A percentile compares a stretch with the other conserved stretches of the same genome.
Evolutionary conservation across 768 basidiomycete species (phyloP).

Genomic region (Termitomyces sp.): DNA sequence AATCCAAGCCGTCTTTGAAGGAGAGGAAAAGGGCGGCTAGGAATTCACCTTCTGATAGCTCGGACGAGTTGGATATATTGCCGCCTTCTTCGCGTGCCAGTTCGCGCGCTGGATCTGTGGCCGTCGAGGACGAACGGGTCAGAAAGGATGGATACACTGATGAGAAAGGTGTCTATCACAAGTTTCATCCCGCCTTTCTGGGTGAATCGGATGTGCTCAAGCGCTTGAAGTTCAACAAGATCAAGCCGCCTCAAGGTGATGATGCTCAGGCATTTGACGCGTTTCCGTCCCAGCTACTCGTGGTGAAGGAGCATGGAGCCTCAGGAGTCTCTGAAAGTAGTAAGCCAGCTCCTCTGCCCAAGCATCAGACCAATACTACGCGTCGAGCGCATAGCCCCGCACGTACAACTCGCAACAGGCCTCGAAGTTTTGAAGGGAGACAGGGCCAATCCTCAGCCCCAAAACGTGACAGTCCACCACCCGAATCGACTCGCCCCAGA

Average conservation of each 20-base stretch:
- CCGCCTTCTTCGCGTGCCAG: slow-evolving; percentile 14
- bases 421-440: background rate
- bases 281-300: background rate
- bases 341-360: background rate
- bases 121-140: slow-evolving; percentile 9
- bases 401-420: background rate
- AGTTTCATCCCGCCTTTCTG: background rate
- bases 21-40: background rate
- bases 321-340: background rate
- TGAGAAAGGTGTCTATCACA: background rate
- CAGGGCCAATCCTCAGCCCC: background rate
- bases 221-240: slow-evolving; percentile 32
- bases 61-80: slow-evolving; percentile 18
- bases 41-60: background rate
- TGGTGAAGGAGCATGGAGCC: background rate
- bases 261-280: background rate
- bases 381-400: slow-evolving; percentile 1
- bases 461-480: background rate
- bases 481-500: slow-evolving; percentile 9
- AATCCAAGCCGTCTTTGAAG: background rate
- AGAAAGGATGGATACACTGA: slow-evolving; percentile 9
- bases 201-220: slow-evolving; percentile 13
- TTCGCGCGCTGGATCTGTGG: slow-evolving; percentile 11
- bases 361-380: background rate
- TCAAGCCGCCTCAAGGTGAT: slow-evolving; percentile 15